Conservation (phyloP, 352 stramenopile genomes). For the Globisporangium canariense region DNA sequence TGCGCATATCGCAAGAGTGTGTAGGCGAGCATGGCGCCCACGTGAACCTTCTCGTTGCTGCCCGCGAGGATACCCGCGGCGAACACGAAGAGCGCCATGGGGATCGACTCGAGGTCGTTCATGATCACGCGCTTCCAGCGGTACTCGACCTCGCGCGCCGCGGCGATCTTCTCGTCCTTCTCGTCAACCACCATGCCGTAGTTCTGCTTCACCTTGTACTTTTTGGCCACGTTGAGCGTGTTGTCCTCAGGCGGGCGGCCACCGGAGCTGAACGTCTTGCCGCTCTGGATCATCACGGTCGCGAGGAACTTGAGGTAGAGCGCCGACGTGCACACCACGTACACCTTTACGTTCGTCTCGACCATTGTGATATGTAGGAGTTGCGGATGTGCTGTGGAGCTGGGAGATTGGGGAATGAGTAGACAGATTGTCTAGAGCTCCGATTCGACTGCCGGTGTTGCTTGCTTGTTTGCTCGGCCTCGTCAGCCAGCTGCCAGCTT, state of each 20-base stretch:
- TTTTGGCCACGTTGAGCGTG: slow-evolving; percentile 25
- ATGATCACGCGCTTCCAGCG: slow-evolving; percentile 52
- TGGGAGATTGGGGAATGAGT: neutral
- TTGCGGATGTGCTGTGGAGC: neutral
- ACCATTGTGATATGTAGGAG: neutral
- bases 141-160: slow-evolving; percentile 31
- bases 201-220: slow-evolving; percentile 30
- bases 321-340: slow-evolving; percentile 30
- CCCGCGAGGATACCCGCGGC: slow-evolving; percentile 38
- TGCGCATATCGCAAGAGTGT: slow-evolving; percentile 33
- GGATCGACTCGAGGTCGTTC: slow-evolving; percentile 68
- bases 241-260: slow-evolving; percentile 52
- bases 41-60: slow-evolving; percentile 34
- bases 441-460: too few relatives aligned
- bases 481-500: neutral
- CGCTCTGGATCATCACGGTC: slow-evolving; percentile 43
- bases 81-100: slow-evolving; percentile 49
- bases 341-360: slow-evolving; percentile 18
- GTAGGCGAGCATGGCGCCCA: slow-evolving; percentile 31
- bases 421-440: neutral
- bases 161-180: slow-evolving; percentile 30
- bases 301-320: slow-evolving; percentile 66
- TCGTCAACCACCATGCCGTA: slow-evolving; percentile 29
- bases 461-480: neutral
- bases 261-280: slow-evolving; percentile 47